phyloP scores from a whole-genome alignment of 768 basidiomycete genomes.

The Tylopilus subfusipes region DNA sequence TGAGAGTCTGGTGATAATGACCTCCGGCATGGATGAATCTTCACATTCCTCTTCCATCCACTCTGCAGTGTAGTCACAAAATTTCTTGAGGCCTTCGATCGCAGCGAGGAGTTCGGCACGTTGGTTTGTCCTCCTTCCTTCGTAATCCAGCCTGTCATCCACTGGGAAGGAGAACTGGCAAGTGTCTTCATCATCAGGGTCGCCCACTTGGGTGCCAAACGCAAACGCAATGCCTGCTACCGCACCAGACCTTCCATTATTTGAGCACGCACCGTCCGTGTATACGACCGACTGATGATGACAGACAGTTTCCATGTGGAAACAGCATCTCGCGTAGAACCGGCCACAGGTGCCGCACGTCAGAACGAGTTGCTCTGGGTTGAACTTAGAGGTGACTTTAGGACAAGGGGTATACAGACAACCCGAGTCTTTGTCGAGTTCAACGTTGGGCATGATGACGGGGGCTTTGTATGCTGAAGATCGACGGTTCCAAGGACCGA shows the following conservation, averaged over 20 bases:
- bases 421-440: background rate
- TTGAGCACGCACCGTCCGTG: slow-evolving; percentile 34
- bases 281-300: slow-evolving; percentile 27
- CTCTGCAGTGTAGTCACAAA: slow-evolving; percentile 24
- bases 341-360: slow-evolving; percentile 1
- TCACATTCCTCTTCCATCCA: background rate
- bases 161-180: slow-evolving; percentile 19
- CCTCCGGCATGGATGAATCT: background rate
- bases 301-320: slow-evolving; percentile 1
- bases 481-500: too few relatives aligned
- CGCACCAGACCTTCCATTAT: slow-evolving; percentile 27
- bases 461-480: too few relatives aligned
- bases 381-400: background rate
- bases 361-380: background rate
- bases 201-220: background rate
- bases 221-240: slow-evolving; percentile 6
- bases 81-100: slow-evolving; percentile 23
- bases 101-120: too few relatives aligned
- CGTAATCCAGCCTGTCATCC: slow-evolving; percentile 18
- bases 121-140: slow-evolving; percentile 26
- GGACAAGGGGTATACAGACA: background rate
- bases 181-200: background rate
- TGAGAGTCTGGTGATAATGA: slow-evolving; percentile 32
- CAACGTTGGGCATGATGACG: background rate
- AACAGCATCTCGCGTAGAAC: background rate